Base-by-base conservation (phyloP, 1,139 yeast genomes). In the Entelexis sorbosivorans region DNA sequence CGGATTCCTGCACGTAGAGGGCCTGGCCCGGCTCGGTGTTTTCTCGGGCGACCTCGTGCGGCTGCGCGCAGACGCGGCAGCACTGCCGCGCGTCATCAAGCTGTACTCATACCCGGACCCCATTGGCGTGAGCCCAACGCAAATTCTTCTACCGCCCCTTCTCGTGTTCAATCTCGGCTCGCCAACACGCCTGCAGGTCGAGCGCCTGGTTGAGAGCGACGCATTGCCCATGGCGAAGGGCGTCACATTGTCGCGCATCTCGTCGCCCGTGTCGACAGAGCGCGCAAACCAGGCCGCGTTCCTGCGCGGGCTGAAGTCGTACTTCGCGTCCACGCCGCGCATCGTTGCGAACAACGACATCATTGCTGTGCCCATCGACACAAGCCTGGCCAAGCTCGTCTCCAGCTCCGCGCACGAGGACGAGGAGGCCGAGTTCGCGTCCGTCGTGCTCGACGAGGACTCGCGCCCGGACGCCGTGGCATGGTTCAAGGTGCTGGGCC, bases 361-460 rank as follows among this genome's bases (percentile, higher is more conserved):
- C 42, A 75, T 91, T 47, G 91, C 95, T 0, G 79, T 91, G 3
- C 77, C 85, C 0, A 74, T 91, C 42, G 96, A 89, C 63, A 74
- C 93, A 0, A 67, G 78, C 1, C 65, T 84, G 39, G 81, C 95
- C 0, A 75, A 74, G 56, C 73, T 85, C 1, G 66, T 83, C 10
- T 44, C 60, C 73, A 72, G 29, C 64, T 20, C 47, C 2, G 14
- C 38, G 19, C 32, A 28, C 33, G 47, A 44, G 16, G 39, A 44
- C 22, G 47, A 44, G 16, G 47, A 44, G 39, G 28, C 45, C 2
- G 47, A 44, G 20, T 44, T 13, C 16, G 47, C 39, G 13, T 22
- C 39, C 5, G 19, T 45, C 1, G 38, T 51, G 36, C 48, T 34
- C 13, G 48, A 47, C 31, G 50, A 46, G 14, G 24, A 35, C 4